phyloP scores from a whole-genome alignment of 345 rosid species.

The Clarkia xantiana region DNA sequence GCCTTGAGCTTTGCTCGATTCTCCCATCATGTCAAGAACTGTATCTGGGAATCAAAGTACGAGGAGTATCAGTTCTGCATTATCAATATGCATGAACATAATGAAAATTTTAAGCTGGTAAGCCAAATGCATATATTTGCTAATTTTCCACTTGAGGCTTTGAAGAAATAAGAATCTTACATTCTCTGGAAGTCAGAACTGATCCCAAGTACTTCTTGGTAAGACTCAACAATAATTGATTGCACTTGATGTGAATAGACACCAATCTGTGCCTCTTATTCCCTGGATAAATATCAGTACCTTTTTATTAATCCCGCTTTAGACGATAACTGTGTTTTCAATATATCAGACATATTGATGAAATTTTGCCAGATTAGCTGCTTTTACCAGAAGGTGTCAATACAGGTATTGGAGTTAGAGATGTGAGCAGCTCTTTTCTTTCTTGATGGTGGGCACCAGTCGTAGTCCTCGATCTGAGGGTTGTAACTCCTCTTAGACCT shows the following conservation, averaged over 20 bases:
- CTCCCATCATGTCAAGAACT: constrained; percentile 8
- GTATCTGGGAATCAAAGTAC: constrained; percentile 6
- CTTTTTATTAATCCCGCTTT: not conserved
- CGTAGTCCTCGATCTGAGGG: constrained; percentile 10
- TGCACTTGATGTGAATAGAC: constrained; percentile 4
- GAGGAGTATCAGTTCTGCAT: not conserved
- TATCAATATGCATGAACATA: no score
- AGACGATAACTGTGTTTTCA: not conserved
- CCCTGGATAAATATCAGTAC: constrained; percentile 2
- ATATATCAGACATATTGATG: not conserved
- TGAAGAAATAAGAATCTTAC: constrained; percentile 1
- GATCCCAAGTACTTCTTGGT: constrained; percentile 11
- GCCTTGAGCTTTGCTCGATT: constrained; percentile 7
- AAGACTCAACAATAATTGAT: constrained; percentile 1
- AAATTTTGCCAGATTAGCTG: not conserved
- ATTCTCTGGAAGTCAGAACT: constrained; percentile 6
- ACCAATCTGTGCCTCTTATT: constrained; percentile 11
- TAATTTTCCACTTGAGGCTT: no score
- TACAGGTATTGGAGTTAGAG: constrained; percentile 6
- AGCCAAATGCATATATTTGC: no score
- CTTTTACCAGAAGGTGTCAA: constrained; percentile 10
- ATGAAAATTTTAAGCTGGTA: no score
- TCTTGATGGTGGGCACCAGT: constrained; percentile 1
- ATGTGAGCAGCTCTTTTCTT: constrained; percentile 4
- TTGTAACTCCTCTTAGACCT: constrained; percentile 15